phyloP scores from a whole-genome alignment of 2,329 filamentous ascomycete genomes.

The Cladosporium sp. region DNA sequence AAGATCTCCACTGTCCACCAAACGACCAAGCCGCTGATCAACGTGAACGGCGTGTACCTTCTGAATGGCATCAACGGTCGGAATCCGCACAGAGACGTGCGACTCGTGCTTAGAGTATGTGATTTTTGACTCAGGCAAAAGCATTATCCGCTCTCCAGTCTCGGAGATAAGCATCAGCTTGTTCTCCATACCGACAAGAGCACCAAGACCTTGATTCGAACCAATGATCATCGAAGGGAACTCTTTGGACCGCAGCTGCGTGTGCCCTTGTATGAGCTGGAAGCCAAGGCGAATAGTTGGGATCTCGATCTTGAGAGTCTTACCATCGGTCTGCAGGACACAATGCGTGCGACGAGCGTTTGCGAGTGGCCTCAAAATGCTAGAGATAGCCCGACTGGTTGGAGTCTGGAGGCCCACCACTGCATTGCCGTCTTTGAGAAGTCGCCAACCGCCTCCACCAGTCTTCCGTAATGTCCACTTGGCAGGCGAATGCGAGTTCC shows the following conservation, averaged over 20 bases:
- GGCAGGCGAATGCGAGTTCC: constrained; percentile 19
- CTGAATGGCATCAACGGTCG: constrained; percentile 43
- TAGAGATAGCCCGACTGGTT: constrained; percentile 56
- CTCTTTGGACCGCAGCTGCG: constrained; percentile 25
- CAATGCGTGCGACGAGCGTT: constrained; percentile 20
- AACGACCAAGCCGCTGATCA: constrained; percentile 58
- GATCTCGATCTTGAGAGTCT: constrained; percentile 25
- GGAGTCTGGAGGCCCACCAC: constrained; percentile 28
- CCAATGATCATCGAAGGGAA: constrained; percentile 39
- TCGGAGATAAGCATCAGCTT: constrained; percentile 53
- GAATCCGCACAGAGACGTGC: constrained; percentile 37
- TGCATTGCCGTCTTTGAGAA: constrained; percentile 13
- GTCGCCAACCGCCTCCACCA: constrained; percentile 45
- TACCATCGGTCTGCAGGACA: neutral
- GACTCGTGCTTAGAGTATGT: constrained; percentile 45
- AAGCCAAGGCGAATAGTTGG: constrained; percentile 29
- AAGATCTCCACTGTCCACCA: constrained; percentile 56
- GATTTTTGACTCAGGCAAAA: constrained; percentile 45
- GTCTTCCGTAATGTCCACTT: constrained; percentile 38
- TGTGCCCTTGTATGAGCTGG: constrained; percentile 8
- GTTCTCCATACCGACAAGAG: constrained; percentile 59
- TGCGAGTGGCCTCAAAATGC: constrained; percentile 43
- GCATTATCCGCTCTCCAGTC: constrained; percentile 50
- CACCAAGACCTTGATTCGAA: constrained; percentile 59
- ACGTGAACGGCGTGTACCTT: constrained; percentile 56